phyloP scores from a whole-genome alignment of 208 protist genomes.

The Phytomonas serpens region DNA sequence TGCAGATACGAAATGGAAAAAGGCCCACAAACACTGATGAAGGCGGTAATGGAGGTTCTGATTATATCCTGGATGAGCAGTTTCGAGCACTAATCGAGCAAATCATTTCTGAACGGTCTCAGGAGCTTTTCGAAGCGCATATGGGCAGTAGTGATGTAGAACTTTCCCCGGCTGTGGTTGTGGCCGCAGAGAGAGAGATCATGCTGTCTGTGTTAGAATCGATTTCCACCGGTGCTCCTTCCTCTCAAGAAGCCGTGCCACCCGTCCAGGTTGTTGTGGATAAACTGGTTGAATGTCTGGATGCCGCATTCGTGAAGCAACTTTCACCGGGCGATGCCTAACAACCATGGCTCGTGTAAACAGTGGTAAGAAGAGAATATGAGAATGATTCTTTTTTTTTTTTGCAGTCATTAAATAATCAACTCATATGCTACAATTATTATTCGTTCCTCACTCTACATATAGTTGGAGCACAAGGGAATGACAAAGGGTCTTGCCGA shows the following conservation, averaged over 20 bases:
- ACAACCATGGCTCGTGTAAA: background rate
- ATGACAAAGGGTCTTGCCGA: background rate
- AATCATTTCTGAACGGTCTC: background rate
- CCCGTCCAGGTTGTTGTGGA: background rate
- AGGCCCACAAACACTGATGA: background rate
- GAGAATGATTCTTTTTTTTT: background rate
- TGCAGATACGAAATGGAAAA: background rate
- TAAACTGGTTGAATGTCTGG: background rate
- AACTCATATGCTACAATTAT: background rate
- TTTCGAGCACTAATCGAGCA: background rate
- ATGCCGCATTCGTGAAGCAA: background rate
- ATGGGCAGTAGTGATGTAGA: background rate
- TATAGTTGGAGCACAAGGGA: background rate
- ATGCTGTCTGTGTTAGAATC: conserved; percentile 6
- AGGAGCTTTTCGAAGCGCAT: background rate
- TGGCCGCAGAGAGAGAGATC: conserved; percentile 13
- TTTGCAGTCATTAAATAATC: background rate
- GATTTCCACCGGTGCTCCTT: background rate
- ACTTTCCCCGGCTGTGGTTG: conserved; percentile 13
- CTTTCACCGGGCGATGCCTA: background rate
- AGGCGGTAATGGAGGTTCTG: background rate
- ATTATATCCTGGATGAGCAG: background rate
- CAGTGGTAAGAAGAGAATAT: background rate
- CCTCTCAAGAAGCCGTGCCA: background rate
- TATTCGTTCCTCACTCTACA: background rate